Conservation (phyloP, 306 rosid species). For the Mimosa bimucronata region DNA sequence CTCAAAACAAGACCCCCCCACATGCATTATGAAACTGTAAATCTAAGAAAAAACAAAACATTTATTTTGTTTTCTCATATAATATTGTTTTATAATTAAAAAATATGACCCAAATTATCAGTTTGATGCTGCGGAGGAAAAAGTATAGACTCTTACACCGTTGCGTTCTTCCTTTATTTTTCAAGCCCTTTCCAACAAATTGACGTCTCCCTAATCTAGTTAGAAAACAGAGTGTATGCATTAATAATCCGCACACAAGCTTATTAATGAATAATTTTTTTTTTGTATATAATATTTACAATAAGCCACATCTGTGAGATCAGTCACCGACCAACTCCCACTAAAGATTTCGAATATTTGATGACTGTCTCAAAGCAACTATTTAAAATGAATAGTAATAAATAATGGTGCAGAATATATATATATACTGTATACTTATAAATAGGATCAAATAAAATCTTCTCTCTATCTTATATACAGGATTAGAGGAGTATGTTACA, state of each 20-base stretch:
- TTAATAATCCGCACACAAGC: background rate
- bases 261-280: background rate
- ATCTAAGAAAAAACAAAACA: background rate
- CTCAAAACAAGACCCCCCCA: background rate
- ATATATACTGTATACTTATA: too few species aligned
- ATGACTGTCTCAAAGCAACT: background rate
- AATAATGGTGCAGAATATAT: too few species aligned
- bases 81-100: background rate
- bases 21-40: background rate
- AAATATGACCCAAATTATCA: background rate
- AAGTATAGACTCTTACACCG: background rate
- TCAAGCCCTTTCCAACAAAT: background rate
- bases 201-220: background rate
- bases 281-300: background rate
- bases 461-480: too few species aligned
- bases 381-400: background rate
- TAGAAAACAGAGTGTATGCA: background rate
- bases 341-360: constrained; percentile 3
- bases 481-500: too few species aligned
- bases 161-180: too few species aligned
- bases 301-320: background rate
- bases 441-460: too few species aligned
- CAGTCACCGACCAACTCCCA: background rate
- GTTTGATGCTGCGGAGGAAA: background rate
- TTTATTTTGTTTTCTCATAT: background rate